Base-by-base conservation (phyloP, 164 flowering plant genomes). In the Umbilicus rupestris region DNA sequence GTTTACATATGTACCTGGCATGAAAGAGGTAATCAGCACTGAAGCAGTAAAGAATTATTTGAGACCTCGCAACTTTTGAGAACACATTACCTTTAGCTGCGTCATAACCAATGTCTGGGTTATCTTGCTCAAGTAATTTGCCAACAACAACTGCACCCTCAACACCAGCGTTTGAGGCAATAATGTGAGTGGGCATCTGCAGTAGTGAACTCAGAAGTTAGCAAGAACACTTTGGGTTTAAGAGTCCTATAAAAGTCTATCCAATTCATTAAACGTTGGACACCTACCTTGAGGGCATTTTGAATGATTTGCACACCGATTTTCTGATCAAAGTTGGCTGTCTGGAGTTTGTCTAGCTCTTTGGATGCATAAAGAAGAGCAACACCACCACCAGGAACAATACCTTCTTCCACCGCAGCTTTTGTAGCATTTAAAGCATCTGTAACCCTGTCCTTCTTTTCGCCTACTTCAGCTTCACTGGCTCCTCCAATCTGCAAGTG, bases 101-200 rank as follows among this genome's bases (percentile, higher is more conserved):
- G 81, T 95, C 99, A 66, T 95, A 95, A 30, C 99, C 99, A 66
- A 90, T 87, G 52, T 95, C 97, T 26, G 82, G 82, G 72, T 92
- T 74, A 17, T 84, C 92, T 66, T 90, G 93, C 75, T 95, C 99
- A 79, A 92, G 72, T 26, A 95, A 81, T 78, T 95, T 95, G 64
- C 99, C 99, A 67, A 95, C 97, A 49, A 95, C 85, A 49, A 95
- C 97, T 67, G 97, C 94, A 42, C 99, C 99, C 70, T 95, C 99
- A 3, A 89, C 99, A 65, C 99, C 99, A 45, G 99, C 99, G 74
- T 94, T 94, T 9, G 90, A 62, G 28, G 97, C 97, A 71, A 95
- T 95, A 19, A 92, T 87, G 62, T 83, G 70, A 65, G 87, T 96
- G 20, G 99, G 97, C 12, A 78, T 85, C 99, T 95, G 84, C 69